Percentiles rank a stretch among this genome's conserved stretches.
phyloP scores from a whole-genome alignment of 768 basidiomycete species.

The Mycena latifolia region DNA sequence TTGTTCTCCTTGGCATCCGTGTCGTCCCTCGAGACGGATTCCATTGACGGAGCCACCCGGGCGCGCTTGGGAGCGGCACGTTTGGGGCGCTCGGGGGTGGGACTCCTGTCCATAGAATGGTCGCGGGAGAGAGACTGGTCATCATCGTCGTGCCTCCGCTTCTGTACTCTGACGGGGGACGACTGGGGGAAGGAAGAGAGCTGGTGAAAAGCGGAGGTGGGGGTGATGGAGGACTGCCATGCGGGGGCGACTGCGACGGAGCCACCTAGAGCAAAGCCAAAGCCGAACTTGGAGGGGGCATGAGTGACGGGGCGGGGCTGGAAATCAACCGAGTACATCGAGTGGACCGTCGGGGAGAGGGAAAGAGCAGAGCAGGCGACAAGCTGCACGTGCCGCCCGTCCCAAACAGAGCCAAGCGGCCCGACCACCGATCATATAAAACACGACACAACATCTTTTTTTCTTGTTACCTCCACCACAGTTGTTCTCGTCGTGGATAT shows the following conservation, averaged over 20 bases:
- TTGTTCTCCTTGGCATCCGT: constrained; percentile 64
- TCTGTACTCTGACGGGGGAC: constrained; percentile 58
- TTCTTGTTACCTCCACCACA: constrained; percentile 30
- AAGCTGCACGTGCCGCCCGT: constrained; percentile 7
- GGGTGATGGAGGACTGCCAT: constrained; percentile 61
- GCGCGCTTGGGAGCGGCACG: constrained; percentile 78
- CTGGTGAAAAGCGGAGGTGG: constrained; percentile 67
- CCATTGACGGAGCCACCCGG: constrained; percentile 54
- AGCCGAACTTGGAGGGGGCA: constrained; percentile 73
- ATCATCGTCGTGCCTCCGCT: constrained; percentile 83
- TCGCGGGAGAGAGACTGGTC: constrained; percentile 63
- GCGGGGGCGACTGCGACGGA: constrained; percentile 57
- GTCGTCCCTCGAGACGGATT: constrained; percentile 52
- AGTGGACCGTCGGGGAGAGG: constrained; percentile 33
- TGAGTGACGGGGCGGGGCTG: constrained; percentile 40
- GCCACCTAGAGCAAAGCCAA: constrained; percentile 75
- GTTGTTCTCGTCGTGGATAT: too few relatives aligned
- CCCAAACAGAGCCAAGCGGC: background rate
- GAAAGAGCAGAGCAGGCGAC: background rate
- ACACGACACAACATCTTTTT: constrained; percentile 22
- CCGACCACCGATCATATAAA: constrained; percentile 18
- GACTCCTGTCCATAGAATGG: constrained; percentile 87
- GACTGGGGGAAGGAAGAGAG: constrained; percentile 61
- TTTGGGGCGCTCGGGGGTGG: constrained; percentile 84
- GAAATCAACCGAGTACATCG: constrained; percentile 32